Evolutionary conservation across 2,329 filamentous ascomycete species (phyloP), one percentile per base, ranked within the genome.

Genomic region (Hypoxylon sp.): DNA sequence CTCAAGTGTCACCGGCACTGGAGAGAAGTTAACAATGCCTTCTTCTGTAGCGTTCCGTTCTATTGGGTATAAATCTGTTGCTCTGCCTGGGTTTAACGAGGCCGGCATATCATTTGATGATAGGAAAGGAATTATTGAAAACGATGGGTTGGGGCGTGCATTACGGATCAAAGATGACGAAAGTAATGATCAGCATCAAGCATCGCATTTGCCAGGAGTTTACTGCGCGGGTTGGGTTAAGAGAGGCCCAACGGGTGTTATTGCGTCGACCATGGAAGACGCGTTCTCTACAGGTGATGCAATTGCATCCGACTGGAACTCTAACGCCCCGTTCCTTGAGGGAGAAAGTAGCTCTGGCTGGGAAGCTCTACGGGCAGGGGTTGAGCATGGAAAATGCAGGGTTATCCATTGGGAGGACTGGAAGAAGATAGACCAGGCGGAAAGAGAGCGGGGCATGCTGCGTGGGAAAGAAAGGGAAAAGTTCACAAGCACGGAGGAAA

Each of bases 141-240:
- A 98, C 75, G 94, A 98, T 77, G 87, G 90, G 1, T 81, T 88
- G 32, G 96, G 96, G 0, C 89, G 96, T 55, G 88, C 97, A 19
- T 78, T 78, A 60, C 82, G 74, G 75, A 82, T 72, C 73, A 79
- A 70, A 11, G 74, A 75, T 62, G 65, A 74, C 66, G 45, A 74
- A 56, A 41, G 67, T 17, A 73, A 76, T 70, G 66, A 76, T 69
- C 79, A 72, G 70, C 79, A 65, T 74, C 84, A 57, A 73, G 82
- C 71, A 80, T 85, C 67, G 75, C 82, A 71, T 76, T 87, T 78
- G 75, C 88, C 90, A 0, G 93, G 95, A 0, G 80, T 97, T 28
- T 99, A 99, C 80, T 97, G 94, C 71, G 92, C 95, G 14, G 96
- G 96, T 0, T 99, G 96, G 96, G 94, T 98, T 9, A 98, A 98